Conservation (phyloP, 164 flowering plant species). For the Hamamelis virginiana region DNA sequence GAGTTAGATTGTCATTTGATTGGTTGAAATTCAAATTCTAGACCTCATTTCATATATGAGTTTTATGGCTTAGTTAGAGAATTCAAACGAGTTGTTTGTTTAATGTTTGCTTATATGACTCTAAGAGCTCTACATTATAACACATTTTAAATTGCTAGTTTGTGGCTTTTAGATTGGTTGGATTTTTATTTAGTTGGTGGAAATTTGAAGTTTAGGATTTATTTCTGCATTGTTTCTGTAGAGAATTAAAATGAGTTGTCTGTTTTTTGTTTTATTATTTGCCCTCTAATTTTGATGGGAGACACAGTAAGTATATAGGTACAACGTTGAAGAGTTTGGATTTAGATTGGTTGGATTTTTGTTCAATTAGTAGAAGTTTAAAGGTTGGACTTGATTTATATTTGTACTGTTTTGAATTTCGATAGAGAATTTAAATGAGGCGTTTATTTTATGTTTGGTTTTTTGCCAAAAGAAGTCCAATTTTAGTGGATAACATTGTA, state of each 20-base stretch:
- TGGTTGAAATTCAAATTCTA: background rate
- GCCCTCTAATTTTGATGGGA: no score
- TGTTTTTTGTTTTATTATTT: conserved; percentile 4
- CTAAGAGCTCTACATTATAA: no score
- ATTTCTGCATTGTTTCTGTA: background rate
- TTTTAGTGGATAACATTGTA: background rate
- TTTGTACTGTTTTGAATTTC: no score
- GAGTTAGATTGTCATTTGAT: background rate
- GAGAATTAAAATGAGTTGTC: background rate
- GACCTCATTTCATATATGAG: no score
- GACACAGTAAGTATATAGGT: background rate
- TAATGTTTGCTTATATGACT: background rate
- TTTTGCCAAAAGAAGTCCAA: background rate
- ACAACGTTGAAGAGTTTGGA: no score
- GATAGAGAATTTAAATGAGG: no score
- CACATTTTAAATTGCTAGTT: no score
- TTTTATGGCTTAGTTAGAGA: background rate
- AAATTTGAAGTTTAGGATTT: background rate
- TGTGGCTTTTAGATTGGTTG: background rate
- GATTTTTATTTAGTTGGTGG: background rate
- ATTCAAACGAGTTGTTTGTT: background rate
- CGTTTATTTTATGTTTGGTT: background rate
- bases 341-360: no score
- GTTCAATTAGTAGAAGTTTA: no score
- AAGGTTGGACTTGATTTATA: no score